Evolutionary conservation across 1,139 yeast species (phyloP).

Genomic region (Saccharomyces hybrid): DNA sequence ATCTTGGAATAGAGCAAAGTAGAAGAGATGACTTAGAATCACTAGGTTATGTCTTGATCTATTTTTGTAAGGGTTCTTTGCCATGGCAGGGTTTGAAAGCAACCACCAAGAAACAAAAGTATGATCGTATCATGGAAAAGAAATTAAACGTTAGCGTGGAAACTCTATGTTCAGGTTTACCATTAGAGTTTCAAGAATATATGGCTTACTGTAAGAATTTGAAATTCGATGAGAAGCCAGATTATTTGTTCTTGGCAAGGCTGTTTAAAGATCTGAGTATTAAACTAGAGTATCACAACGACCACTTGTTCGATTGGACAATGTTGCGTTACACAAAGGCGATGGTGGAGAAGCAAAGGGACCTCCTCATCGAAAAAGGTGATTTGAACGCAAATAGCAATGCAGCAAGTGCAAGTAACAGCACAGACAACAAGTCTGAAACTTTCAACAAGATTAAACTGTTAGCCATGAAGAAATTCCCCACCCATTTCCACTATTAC

Average conservation of each 20-base stretch:
- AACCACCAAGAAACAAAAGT: slow-evolving; percentile 92
- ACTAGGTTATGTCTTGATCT: slow-evolving; percentile 87
- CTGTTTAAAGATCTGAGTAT: slow-evolving; percentile 83
- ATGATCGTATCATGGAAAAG: slow-evolving; percentile 93
- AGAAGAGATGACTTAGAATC: slow-evolving; percentile 96
- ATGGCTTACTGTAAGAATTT: slow-evolving; percentile 83
- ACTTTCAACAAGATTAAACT: slow-evolving; percentile 28
- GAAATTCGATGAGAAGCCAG: slow-evolving; percentile 94
- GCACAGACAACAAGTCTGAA: slow-evolving; percentile 24
- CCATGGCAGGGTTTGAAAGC: slow-evolving; percentile 99
- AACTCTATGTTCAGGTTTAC: slow-evolving; percentile 83
- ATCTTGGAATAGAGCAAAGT: slow-evolving; percentile 91
- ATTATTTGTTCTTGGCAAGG: slow-evolving; percentile 81
- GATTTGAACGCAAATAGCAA: slow-evolving; percentile 7
- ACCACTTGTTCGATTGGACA: slow-evolving; percentile 96
- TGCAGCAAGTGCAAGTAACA: slow-evolving; percentile 8
- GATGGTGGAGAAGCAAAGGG: slow-evolving; percentile 32
- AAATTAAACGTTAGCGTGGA: slow-evolving; percentile 91
- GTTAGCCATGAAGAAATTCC: slow-evolving; percentile 31
- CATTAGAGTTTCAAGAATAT: slow-evolving; percentile 81
- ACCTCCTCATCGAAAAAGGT: slow-evolving; percentile 14
- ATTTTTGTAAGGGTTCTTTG: slow-evolving; percentile 88
- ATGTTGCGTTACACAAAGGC: slow-evolving; percentile 71
- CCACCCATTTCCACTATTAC: slow-evolving; percentile 32
- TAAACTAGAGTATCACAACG: slow-evolving; percentile 85